Evolutionary conservation across 192 early-diverging fungal genomes (phyloP), one percentile per base, ranked within the genome.

Genomic region (Backusella macrospora): DNA sequence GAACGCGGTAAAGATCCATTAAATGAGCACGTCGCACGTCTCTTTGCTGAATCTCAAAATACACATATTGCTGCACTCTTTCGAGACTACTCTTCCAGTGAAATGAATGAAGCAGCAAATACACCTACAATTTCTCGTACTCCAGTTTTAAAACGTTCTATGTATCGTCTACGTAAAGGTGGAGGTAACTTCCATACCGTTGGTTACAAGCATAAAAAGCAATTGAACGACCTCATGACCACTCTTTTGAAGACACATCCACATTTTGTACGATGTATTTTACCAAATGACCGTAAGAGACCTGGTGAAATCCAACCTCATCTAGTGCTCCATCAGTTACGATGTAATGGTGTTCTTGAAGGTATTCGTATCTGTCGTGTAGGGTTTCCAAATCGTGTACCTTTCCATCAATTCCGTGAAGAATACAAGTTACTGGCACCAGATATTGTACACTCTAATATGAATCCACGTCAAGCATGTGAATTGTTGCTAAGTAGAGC

Each of bases 251-350:
- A 90, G 40, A 99, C 96, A 0, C 87, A 93, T 62, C 98, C 98
- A n/a, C 98, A 98, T 82, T 99, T 98, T 86, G 96, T 99, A 39
- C 93, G 98, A 26, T 99, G 98, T 84, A 98, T 99, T 75, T 77
- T 98, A 43, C 98, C 98, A 5, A 99, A 99, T 72, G 82, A 92
- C 23, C 93, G 96, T 68, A 99, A 99, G 78, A 86, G 88, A 26
- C 83, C 98, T 0, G 95, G 95, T 9, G 90, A 90, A 75, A 86
- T 98, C 47, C 80, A 96, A 69, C 88, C 92, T 15, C 89, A 90
- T 21, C 82, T 95, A 47, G 96, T 99, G 0, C 84, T 98, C 40
- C 95, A 97, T 62, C 98, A 99, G 77, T 84, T 98, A 52, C 83
- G 96, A 7, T 99, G 96, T 82, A 98, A 98, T 79, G 98, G 98